Percentiles rank a stretch among this genome's conserved stretches.
These are phyloP conservation scores for Gracilaria domingensis DNA, from an alignment of 23 red algal species.

Conservation along the genomic window DNA sequence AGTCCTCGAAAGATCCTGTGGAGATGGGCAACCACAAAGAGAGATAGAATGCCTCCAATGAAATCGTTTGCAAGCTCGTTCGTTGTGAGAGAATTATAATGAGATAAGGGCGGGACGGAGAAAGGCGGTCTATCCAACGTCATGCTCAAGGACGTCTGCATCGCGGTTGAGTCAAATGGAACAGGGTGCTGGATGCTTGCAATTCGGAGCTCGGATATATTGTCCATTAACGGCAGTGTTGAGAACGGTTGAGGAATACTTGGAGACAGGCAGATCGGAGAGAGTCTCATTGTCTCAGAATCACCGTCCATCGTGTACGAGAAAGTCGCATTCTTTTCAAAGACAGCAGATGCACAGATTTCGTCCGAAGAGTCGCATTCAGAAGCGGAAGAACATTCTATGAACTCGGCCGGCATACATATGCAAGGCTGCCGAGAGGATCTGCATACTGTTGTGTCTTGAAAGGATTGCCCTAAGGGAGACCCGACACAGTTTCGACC, in stretches of 20 bases:
- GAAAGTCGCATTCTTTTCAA: background rate
- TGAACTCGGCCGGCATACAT: background rate
- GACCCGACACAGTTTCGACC: background rate
- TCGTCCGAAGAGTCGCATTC: background rate
- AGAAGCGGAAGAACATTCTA: background rate
- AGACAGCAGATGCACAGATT: background rate
- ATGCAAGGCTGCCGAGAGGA: background rate
- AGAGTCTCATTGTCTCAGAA: background rate
- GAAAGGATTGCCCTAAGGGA: background rate
- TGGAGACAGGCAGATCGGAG: background rate
- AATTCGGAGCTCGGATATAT: background rate
- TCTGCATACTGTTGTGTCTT: background rate
- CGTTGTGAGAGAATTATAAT: background rate
- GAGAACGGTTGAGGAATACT: background rate
- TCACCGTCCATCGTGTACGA: background rate
- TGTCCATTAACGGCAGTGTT: too few species aligned
- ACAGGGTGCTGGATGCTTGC: background rate
- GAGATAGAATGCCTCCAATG: background rate
- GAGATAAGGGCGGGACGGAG: background rate
- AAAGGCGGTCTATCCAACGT: background rate
- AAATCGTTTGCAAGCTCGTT: background rate
- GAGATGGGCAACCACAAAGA: background rate
- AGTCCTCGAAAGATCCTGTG: background rate
- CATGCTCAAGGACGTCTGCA: background rate
- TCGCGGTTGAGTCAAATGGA: background rate